Evolutionary conservation across 1,284 basidiomycete genomes (phyloP), one percentile per base, ranked within the genome.

Genomic region (Moniliophthora roreri): DNA sequence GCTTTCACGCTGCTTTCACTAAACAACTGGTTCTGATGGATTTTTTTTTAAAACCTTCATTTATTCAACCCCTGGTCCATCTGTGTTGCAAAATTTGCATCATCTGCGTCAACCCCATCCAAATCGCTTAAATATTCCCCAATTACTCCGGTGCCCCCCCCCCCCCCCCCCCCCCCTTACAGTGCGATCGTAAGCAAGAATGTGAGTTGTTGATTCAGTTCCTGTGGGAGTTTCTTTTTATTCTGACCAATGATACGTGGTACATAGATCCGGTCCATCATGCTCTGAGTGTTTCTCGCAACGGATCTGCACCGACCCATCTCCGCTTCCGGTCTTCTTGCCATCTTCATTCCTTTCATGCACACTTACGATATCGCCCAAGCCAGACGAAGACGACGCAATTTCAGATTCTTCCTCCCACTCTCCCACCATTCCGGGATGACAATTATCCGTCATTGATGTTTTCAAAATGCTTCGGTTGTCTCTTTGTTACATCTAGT

Each of bases 181-280:
- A 56, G 55, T 47, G 51, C 51, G 36, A 56, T 56, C 32, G 55
- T 56, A 32, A 52, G 51, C 51, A 56, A 47, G 32, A 56, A 56
- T 24, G 55, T 56, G 51, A 45, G 55, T 50, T 26, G n/a, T 32
- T 32, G 28, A 23, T 23, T 52, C 21, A 35, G 23, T 37, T 20
- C 13, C 34, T 16, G 9, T 37, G 8, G 15, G 11, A 9, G 15
- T 36, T 48, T 36, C 2, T 42, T 35, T 24, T 20, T 44, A 7
- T 15, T 44, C 28, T 32, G 28, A 32, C 28, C 7, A 32, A 32
- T 32, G 28, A 6, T 11, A 32, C 11, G 28, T 11, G 28, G 11
- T 6, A 6, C 11, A 11, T 32, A 32, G 28, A 32, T 32, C 11
- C 28, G 28, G 28, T 32, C 28, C 7, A 32, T 32, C 11, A 32